Evolutionary conservation across 192 early-diverging fungal species (phyloP), one percentile per base, ranked within the genome.

Genomic region (Coemansia sp.): DNA sequence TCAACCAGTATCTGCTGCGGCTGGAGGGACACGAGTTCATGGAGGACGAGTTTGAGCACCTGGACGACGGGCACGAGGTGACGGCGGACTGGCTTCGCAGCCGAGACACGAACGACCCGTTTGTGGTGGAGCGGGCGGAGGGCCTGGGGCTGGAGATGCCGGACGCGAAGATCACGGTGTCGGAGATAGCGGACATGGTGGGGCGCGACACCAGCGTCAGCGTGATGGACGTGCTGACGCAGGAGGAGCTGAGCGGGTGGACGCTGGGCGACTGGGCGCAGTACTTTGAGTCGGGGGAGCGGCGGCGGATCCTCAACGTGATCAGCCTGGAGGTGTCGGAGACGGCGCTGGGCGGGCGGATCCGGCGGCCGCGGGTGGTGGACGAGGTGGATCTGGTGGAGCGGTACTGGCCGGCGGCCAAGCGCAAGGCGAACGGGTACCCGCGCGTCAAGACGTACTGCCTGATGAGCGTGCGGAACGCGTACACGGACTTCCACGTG

Each of bases 361-460:
- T 94, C n/a, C 55, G 53, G 17, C 83, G 94, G 8, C 94, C 94
- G 21, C 77, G 67, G 22, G 72, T 91, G 23, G 94, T 94, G 21
- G 78, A 86, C 38, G 88, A 94, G 35, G 55, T 97, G 41, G 94
- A 97, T 71, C 91, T 90, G 87, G 82, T 88, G 44, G 90, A 94
- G 43, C 82, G 82, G 31, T 79, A 90, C 55, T 97, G 94, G 94
- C 94, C 94, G 9, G 31, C 56, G 10, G 55, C 63, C 30, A 71
- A 77, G 20, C 56, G 85, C 21, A 83, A 82, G 61, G 55, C 54
- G n/a, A 75, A 67, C 26, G 87, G 88, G 64, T 92, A 86, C 58
- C 94, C 94, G 8, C 83, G 84, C 42, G 90, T 93, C 0, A 90
- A 93, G 60, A 78, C 93, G 7, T 94, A 96, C 60, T 96, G 94